Conservation (phyloP, 768 basidiomycete species). For the Suillus occidentalis region DNA sequence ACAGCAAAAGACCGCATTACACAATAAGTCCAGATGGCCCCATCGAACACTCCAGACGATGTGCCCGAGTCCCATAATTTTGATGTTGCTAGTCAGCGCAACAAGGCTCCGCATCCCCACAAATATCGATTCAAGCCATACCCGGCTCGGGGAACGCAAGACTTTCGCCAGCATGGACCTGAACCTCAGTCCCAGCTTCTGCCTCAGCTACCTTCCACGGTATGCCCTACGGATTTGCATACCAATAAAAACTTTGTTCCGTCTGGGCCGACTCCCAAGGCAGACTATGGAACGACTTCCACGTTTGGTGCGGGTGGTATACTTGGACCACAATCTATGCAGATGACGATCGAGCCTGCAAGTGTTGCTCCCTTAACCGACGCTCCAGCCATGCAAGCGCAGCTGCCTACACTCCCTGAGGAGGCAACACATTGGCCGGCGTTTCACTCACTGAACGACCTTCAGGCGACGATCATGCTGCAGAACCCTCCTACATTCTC, state of each 20-base stretch:
- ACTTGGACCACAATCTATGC: not conserved
- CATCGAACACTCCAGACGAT: not conserved
- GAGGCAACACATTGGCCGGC: not conserved
- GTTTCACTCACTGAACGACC: not conserved
- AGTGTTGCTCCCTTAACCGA: not conserved
- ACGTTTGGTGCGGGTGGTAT: not conserved
- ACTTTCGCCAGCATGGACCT: not conserved
- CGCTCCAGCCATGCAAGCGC: not conserved
- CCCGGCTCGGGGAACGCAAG: not conserved
- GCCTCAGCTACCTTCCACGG: not conserved
- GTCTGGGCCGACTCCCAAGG: not conserved
- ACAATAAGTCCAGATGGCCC: not conserved
- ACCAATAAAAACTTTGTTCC: not conserved
- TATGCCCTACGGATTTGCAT: not conserved
- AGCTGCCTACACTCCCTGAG: not conserved
- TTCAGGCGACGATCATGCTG: not conserved
- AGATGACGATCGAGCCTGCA: not conserved
- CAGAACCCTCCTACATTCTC: not conserved
- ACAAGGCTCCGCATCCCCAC: not conserved
- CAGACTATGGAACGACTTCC: not conserved
- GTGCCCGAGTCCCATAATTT: not conserved
- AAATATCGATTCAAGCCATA: not conserved
- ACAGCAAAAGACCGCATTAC: not conserved
- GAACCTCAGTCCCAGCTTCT: not conserved
- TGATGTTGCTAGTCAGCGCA: not conserved